Base-by-base conservation (phyloP, 75 land plant genomes). In the Pseudotsuga menziesii region DNA sequence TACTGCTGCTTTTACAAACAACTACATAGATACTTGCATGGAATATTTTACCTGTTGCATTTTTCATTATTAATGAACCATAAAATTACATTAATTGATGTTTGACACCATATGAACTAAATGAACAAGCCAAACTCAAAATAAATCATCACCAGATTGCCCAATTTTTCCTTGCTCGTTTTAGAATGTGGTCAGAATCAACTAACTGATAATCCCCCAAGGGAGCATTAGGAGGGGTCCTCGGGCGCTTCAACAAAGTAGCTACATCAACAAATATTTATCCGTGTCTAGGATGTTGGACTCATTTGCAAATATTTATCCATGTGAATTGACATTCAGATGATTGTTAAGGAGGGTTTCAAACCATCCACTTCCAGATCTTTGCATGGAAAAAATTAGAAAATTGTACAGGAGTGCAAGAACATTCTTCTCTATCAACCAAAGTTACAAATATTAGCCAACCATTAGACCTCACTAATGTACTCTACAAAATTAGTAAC, bases 161-260 rank as follows among this genome's bases (percentile, higher is more conserved):
- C 72, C 90, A 76, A 85, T n/a, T 73, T 26, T 89, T 84, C 36
- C 91, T 80, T 58, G 85, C 75, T 61, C 91, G 77, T 79, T 91
- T 91, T 29, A 85, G 55, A 56, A 88, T 80, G 77, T 91, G 90
- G 61, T 89, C 94, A 78, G 90, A 86, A 79, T 91, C 94, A 16
- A 81, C 87, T 15, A 89, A 82, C 59, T 82, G 90, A 75, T 89
- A 91, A 60, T 93, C 96, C 11, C 86, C 77, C 63, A 86, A 60
- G 27, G 91, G 77, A 58, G 83, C 83, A 57, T 48, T 76, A 62
- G 91, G 89, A 75, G 91, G 91, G 66, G 96, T 87, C 76, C 92
- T 81, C 4, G 94, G 94, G 64, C 85, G 88, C 85, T 91, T 93
- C 74, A 91, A 76, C 32, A 90, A 76, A 79, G 96, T 84, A 84